phyloP scores from a whole-genome alignment of 306 rosid species.

The Echinosophora koreensis region DNA sequence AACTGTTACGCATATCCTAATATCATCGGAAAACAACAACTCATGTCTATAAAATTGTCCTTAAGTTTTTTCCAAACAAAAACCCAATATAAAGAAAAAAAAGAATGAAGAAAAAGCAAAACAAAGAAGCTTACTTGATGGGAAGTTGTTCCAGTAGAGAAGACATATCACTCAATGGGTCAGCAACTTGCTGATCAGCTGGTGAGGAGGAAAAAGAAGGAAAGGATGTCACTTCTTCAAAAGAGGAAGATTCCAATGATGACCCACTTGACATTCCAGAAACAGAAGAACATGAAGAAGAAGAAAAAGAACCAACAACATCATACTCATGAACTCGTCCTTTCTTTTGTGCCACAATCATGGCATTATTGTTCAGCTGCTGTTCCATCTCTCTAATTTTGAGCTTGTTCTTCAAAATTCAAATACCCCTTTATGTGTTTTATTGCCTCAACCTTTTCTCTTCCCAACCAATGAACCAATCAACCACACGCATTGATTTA shows the following conservation, averaged over 20 bases:
- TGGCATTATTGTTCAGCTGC: constrained; percentile 3
- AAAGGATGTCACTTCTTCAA: constrained; percentile 56
- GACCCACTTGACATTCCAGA: constrained; percentile 41
- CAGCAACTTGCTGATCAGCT: constrained; percentile 29
- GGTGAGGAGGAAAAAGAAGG: constrained; percentile 42
- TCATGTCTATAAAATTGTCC: too few relatives aligned
- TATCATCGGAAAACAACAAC: too few relatives aligned
- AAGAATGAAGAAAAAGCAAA: neutral
- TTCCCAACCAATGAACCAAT: neutral
- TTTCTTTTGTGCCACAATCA: constrained; percentile 11
- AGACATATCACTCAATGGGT: constrained; percentile 51
- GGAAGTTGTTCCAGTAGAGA: constrained; percentile 58
- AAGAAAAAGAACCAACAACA: constrained; percentile 26
- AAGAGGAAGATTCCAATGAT: constrained; percentile 50
- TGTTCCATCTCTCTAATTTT: constrained; percentile 15
- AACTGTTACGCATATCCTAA: too few relatives aligned
- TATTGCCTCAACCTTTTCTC: neutral
- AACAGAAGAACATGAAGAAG: constrained; percentile 27
- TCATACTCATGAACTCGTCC: constrained; percentile 27
- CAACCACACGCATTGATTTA: constrained; percentile 8
- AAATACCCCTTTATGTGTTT: neutral
- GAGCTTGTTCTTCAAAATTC: constrained; percentile 1
- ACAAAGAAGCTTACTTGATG: constrained; percentile 47
- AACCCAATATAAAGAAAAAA: neutral
- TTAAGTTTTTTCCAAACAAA: too few relatives aligned